These are phyloP conservation scores for Ascosphaera aggregata DNA, from an alignment of 2,329 filamentous ascomycete genomes.

Conservation along the genomic window DNA sequence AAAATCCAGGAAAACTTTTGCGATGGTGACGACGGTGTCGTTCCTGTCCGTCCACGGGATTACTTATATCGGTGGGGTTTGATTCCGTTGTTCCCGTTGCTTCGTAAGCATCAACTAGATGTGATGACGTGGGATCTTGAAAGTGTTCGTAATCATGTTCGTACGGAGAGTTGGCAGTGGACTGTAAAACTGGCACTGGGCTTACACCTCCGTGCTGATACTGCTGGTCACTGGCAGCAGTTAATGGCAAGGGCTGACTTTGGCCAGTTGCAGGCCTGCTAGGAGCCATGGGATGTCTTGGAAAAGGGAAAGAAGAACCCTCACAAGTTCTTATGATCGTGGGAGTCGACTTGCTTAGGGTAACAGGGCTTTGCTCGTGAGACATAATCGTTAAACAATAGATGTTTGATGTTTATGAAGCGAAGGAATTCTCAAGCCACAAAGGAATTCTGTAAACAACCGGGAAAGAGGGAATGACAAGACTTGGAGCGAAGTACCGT, in stretches of 20 bases:
- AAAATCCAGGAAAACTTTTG: constrained; percentile 18
- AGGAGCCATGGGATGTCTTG: not conserved
- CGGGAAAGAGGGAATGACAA: too few relatives aligned
- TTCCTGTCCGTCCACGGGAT: not conserved
- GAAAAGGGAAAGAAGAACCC: not conserved
- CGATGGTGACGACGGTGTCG: constrained; percentile 4
- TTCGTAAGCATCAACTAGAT: not conserved
- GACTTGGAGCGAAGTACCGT: too few relatives aligned
- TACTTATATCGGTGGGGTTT: too few relatives aligned
- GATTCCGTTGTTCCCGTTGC: not conserved
- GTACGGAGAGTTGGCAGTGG: not conserved
- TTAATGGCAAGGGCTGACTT: too few relatives aligned
- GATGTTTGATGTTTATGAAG: too few relatives aligned
- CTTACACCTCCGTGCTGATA: not conserved
- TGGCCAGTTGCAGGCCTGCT: not conserved
- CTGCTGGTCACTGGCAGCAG: not conserved
- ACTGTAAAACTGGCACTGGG: not conserved
- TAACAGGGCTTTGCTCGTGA: not conserved
- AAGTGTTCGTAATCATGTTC: not conserved
- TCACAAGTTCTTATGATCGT: not conserved
- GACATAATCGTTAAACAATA: not conserved
- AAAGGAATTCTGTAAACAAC: too few relatives aligned
- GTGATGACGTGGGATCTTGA: not conserved
- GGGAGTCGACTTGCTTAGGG: not conserved
- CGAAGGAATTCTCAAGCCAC: too few relatives aligned